A percentile compares a stretch with the other conserved stretches of the same genome.
phyloP scores from a whole-genome alignment of 2,329 filamentous ascomycete genomes.

The Scedosporium dehoogii region DNA sequence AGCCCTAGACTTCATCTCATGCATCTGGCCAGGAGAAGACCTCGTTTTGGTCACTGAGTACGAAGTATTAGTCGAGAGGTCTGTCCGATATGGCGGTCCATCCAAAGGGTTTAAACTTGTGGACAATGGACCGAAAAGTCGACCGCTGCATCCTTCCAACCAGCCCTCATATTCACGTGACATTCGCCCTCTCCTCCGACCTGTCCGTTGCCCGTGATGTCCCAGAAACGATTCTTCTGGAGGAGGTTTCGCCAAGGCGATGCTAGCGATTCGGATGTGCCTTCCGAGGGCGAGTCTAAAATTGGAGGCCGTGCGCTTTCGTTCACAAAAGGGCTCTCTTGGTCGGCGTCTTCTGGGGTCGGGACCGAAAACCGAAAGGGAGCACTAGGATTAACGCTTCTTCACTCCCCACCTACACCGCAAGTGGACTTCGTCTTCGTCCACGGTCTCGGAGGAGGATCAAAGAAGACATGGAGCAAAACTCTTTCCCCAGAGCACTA shows the following conservation, averaged over 20 bases:
- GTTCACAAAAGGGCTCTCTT: not conserved
- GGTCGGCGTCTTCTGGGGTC: not conserved
- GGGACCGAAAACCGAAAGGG: not conserved
- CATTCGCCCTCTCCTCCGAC: too few species aligned
- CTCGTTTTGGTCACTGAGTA: too few species aligned
- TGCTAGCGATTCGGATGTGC: not conserved
- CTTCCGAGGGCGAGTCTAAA: not conserved
- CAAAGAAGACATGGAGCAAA: slow-evolving; percentile 27
- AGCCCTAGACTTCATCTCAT: too few species aligned
- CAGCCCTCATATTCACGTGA: too few species aligned
- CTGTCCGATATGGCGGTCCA: too few species aligned
- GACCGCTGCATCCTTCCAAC: too few species aligned
- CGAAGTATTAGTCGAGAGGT: too few species aligned
- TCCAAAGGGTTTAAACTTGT: too few species aligned
- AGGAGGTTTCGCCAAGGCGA: not conserved
- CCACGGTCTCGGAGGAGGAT: slow-evolving; percentile 28
- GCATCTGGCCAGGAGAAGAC: too few species aligned
- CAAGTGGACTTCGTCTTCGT: slow-evolving; percentile 25
- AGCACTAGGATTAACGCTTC: slow-evolving; percentile 12
- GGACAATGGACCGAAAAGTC: too few species aligned
- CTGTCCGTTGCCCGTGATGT: too few species aligned
- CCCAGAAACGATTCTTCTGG: too few species aligned
- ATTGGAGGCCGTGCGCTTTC: not conserved
- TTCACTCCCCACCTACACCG: slow-evolving; percentile 14
- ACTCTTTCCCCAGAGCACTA: slow-evolving; percentile 14